Evolutionary conservation across 2,329 filamentous ascomycete species (phyloP).

Genomic region (Aspergillus phoenicis): DNA sequence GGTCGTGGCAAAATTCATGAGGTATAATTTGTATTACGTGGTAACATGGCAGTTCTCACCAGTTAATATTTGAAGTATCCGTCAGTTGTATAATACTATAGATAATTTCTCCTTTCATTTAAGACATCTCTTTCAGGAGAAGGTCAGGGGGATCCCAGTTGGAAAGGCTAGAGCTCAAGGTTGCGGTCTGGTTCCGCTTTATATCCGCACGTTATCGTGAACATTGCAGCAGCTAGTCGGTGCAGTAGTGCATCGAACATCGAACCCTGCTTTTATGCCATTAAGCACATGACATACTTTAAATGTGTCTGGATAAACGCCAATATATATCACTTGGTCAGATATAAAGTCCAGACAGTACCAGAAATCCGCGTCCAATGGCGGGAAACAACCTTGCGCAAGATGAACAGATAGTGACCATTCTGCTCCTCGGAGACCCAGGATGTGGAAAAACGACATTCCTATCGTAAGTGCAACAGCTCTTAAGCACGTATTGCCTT

Average conservation of each 20-base stretch:
- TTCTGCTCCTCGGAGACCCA: constrained; percentile 61
- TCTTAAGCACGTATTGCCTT: not conserved
- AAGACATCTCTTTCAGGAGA: too few species aligned
- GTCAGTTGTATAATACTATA: too few species aligned
- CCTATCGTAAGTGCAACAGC: constrained; percentile 55
- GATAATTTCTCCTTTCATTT: too few species aligned
- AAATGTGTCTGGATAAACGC: not conserved
- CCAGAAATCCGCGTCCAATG: constrained; percentile 8
- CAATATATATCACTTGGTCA: too few species aligned
- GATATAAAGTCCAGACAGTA: not conserved
- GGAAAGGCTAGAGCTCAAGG: too few species aligned
- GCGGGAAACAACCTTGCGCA: constrained; percentile 2
- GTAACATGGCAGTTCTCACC: not conserved
- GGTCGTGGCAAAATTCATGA: not conserved
- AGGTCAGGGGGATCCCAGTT: too few species aligned
- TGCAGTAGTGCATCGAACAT: too few species aligned
- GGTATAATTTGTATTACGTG: not conserved
- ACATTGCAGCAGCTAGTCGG: too few species aligned
- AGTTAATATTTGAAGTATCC: too few species aligned
- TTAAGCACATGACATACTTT: too few species aligned
- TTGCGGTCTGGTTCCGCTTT: too few species aligned
- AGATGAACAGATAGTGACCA: constrained; percentile 29
- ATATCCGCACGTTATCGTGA: too few species aligned
- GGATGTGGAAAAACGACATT: constrained; percentile 66
- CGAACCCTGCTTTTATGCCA: not conserved